These are phyloP conservation scores for Pistacia atlantica DNA, from an alignment of 345 rosid genomes.

Conservation along the genomic window DNA sequence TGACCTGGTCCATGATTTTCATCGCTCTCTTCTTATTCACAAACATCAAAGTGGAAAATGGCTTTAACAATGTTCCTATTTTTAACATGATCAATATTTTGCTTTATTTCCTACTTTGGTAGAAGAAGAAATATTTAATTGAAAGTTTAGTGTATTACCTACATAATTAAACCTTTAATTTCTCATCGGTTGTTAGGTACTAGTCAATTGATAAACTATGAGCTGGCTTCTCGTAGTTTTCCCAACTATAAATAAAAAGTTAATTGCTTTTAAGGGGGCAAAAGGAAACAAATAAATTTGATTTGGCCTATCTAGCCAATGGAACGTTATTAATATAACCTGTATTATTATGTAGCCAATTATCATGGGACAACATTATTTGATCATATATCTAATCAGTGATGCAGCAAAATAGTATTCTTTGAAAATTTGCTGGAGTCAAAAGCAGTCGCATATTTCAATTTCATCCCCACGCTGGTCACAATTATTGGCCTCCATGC, in stretches of 20 bases:
- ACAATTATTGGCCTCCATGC: too few relatives aligned
- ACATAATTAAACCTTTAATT: background rate
- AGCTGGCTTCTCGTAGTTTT: constrained; percentile 3
- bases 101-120: too few relatives aligned
- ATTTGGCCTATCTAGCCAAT: background rate
- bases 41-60: background rate
- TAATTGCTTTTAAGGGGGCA: background rate
- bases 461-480: too few relatives aligned
- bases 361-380: background rate
- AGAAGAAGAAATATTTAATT: too few relatives aligned
- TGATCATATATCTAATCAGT: background rate
- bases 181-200: background rate
- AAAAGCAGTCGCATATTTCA: background rate
- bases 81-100: too few relatives aligned
- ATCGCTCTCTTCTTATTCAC: too few relatives aligned
- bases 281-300: background rate
- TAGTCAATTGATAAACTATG: background rate
- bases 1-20: background rate
- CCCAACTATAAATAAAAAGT: background rate
- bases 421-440: background rate
- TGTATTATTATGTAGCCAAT: background rate
- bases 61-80: background rate
- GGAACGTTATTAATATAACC: background rate
- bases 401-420: background rate
- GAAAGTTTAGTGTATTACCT: background rate